These are phyloP conservation scores for Morella rubra DNA, from an alignment of 306 rosid species.

Conservation along the genomic window DNA sequence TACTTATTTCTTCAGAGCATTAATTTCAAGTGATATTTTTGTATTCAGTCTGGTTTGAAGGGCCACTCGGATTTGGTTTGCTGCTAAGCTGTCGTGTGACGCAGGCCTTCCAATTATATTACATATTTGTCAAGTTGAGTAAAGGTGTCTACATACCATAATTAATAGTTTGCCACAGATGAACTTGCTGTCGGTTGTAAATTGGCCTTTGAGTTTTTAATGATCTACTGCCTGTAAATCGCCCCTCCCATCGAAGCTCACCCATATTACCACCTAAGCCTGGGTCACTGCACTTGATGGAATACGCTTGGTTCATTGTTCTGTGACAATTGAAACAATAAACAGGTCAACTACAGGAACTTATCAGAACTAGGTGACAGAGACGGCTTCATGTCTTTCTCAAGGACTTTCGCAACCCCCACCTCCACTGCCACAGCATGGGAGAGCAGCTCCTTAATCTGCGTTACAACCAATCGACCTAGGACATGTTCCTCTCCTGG, in stretches of 20 bases:
- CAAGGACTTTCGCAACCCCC: neutral
- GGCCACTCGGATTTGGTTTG: constrained; percentile 91
- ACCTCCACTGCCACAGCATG: too few species aligned
- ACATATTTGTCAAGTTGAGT: constrained; percentile 82
- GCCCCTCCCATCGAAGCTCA: neutral
- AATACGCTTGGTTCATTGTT: constrained; percentile 8
- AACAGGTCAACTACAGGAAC: constrained; percentile 8
- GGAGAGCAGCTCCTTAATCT: too few species aligned
- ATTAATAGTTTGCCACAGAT: neutral
- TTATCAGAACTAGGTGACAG: constrained; percentile 10
- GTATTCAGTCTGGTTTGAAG: constrained; percentile 90
- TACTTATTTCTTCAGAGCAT: neutral
- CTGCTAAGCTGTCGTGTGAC: constrained; percentile 79
- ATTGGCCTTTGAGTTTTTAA: constrained; percentile 11
- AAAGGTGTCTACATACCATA: constrained; percentile 15
- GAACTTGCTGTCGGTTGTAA: constrained; percentile 18
- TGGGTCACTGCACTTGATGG: neutral
- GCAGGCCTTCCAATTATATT: constrained; percentile 77
- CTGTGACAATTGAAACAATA: constrained; percentile 13
- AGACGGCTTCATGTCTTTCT: neutral
- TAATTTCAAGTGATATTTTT: constrained; percentile 23
- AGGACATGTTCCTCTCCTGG: neutral
- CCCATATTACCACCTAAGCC: neutral
- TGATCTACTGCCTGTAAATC: neutral
- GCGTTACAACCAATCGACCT: neutral